Base-by-base conservation (phyloP, 2,329 filamentous ascomycete genomes). In the Colletotrichum aenigma region DNA sequence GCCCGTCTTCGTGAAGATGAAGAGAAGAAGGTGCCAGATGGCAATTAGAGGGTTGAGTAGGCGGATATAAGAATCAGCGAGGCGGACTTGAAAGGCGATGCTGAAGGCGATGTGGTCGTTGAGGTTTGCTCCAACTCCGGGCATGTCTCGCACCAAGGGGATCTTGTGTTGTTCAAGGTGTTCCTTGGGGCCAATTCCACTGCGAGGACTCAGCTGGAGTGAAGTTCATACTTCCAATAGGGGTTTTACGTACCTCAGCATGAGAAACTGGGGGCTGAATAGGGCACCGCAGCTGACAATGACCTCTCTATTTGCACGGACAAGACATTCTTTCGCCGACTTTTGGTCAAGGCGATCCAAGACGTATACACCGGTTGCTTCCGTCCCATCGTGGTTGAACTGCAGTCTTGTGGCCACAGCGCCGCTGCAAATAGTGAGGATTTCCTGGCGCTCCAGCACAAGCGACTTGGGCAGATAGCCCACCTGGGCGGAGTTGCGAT, bases 241-340 rank as follows among this genome's bases (percentile, higher is more conserved):
- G 56, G 28, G 18, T 9, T 18, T 8, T 6, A 15, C 9, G 4
- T 69, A 77, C 77, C 77, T 79, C 24, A 83, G 75, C 76, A 82
- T 77, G 2, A 85, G 78, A 15, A 84, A 61, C 67, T 84, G 83
- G 0, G 83, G 82, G 0, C 80, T 79, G 21, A 80, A 80, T 6
- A 81, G 64, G 4, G 81, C 77, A 4, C 83, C 82, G 13, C 77
- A 78, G 75, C 81, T 82, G 6, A 85, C 24, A 7, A 85, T 81
- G 15, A 84, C 80, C 61, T 84, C 83, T 1, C 81, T 77, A 5
- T 75, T 73, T 1, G 80, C 81, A 26, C 78, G 76, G 21, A 81
- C 80, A 26, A 79, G 75, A 56, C 73, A 77, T 9, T 80, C 74
- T 7, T 43, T 76, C n/a, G 18, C 26, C 7, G 18, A 43, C 4